phyloP scores from a whole-genome alignment of 2,329 filamentous ascomycete species.

The Colletotrichum shisoi region DNA sequence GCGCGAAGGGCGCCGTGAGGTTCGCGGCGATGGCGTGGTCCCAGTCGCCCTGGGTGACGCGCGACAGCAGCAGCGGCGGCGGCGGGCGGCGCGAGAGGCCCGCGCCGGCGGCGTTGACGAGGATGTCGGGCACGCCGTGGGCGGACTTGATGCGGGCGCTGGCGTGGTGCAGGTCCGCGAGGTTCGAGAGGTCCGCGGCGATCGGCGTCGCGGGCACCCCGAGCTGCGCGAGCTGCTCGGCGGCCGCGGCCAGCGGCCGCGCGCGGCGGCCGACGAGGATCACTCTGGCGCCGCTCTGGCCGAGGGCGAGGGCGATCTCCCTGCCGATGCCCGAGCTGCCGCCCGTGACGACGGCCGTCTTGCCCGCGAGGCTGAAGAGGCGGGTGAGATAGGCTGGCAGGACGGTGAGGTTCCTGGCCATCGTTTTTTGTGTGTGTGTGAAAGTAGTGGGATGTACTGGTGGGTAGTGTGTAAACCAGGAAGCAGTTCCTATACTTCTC shows the following conservation, averaged over 20 bases:
- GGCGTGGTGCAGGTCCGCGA: slow-evolving; percentile 41
- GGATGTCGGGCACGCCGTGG: slow-evolving; percentile 46
- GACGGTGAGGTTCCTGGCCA: slow-evolving; percentile 28
- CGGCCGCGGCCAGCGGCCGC: slow-evolving; percentile 42
- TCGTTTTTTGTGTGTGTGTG: not conserved
- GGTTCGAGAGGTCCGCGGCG: slow-evolving; percentile 39
- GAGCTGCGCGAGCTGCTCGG: slow-evolving; percentile 42
- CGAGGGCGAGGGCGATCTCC: slow-evolving; percentile 46
- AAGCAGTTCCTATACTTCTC: too few relatives aligned
- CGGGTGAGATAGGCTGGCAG: slow-evolving; percentile 42
- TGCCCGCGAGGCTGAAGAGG: slow-evolving; percentile 46
- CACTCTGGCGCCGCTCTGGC: slow-evolving; percentile 46
- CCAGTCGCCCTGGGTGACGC: slow-evolving; percentile 45
- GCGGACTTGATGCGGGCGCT: slow-evolving; percentile 31
- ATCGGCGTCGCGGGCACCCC: slow-evolving; percentile 43
- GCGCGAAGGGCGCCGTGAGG: slow-evolving; percentile 47
- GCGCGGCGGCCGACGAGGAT: slow-evolving; percentile 46
- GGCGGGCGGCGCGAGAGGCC: slow-evolving; percentile 43
- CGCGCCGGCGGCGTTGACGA: slow-evolving; percentile 48
- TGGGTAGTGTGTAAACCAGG: too few relatives aligned
- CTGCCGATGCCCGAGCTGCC: slow-evolving; percentile 50
- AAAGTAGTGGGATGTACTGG: not conserved
- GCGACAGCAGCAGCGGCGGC: slow-evolving; percentile 39
- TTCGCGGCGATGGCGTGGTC: slow-evolving; percentile 47
- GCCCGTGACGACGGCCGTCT: slow-evolving; percentile 47